Evolutionary conservation across 2,329 filamentous ascomycete species (phyloP).

Genomic region (Colletotrichum sp.): DNA sequence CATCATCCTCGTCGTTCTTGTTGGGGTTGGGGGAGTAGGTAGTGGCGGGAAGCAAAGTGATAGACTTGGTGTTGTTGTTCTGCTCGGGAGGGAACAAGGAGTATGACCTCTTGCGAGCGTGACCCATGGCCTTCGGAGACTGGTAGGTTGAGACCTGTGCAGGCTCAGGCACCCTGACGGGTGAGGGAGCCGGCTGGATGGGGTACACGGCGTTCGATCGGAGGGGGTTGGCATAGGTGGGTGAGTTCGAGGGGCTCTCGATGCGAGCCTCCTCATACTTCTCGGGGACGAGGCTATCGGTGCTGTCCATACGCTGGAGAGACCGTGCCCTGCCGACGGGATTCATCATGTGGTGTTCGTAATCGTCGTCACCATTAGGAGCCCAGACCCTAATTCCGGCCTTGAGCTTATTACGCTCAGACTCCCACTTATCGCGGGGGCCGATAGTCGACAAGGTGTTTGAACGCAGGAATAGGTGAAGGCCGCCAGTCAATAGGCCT

Average conservation of each 20-base stretch:
- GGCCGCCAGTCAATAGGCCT: conserved; percentile 66
- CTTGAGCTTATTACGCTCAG: conserved; percentile 47
- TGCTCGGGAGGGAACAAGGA: conserved; percentile 41
- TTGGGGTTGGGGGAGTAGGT: conserved; percentile 42
- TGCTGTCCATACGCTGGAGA: conserved; percentile 37
- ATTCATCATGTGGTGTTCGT: conserved; percentile 38
- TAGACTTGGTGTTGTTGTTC: conserved; percentile 31
- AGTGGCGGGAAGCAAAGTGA: conserved; percentile 50
- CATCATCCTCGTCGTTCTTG: background rate
- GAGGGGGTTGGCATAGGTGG: conserved; percentile 29
- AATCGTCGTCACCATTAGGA: conserved; percentile 27
- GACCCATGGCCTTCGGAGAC: conserved; percentile 25
- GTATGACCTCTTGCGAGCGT: conserved; percentile 42
- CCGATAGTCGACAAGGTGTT: conserved; percentile 63
- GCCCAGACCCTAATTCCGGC: conserved; percentile 52
- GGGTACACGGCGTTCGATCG: conserved; percentile 37
- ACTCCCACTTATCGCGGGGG: conserved; percentile 51
- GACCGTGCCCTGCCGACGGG: conserved; percentile 32
- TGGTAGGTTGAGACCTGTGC: conserved; percentile 13
- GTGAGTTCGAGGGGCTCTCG: conserved; percentile 25
- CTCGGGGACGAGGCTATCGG: conserved; percentile 35
- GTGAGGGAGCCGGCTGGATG: background rate
- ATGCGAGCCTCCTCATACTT: conserved; percentile 36
- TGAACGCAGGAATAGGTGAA: conserved; percentile 71
- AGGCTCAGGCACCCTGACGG: conserved; percentile 12